Evolutionary conservation across 371 early-diverging fungal species (phyloP).

Genomic region (Mucor indicus): DNA sequence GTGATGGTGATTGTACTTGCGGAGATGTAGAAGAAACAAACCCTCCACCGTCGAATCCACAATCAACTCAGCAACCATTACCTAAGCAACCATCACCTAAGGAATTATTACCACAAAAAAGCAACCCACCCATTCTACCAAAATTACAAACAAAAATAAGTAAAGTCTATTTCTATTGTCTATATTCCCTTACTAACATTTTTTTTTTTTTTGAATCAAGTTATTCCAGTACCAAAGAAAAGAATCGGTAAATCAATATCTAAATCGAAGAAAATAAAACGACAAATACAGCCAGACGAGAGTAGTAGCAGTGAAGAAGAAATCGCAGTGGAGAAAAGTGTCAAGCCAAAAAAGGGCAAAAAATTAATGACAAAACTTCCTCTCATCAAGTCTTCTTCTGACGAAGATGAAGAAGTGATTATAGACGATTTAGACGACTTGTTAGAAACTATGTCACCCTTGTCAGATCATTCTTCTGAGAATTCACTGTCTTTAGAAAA

Average conservation of each 20-base stretch:
- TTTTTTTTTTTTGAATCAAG: no score
- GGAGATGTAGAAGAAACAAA: conserved; percentile 9
- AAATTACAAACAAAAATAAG: conserved; percentile 5
- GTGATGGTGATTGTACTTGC: conserved; percentile 63
- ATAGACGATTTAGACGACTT: conserved; percentile 31
- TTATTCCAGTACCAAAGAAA: conserved; percentile 3
- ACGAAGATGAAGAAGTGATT: conserved; percentile 19
- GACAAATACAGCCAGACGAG: conserved; percentile 1
- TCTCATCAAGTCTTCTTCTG: background rate
- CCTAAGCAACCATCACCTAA: background rate
- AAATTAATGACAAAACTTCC: no score
- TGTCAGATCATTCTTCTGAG: conserved; percentile 15
- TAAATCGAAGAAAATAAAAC: no score
- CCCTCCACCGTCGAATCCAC: background rate
- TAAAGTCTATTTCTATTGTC: background rate
- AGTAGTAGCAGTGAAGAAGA: no score
- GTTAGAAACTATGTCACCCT: conserved; percentile 29
- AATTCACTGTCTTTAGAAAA: conserved; percentile 1
- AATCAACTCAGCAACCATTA: conserved; percentile 1
- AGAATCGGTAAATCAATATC: background rate
- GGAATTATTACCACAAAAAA: background rate
- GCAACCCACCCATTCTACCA: background rate
- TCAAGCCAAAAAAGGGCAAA: background rate
- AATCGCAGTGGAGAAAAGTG: conserved; percentile 1
- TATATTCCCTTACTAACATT: no score